These are phyloP conservation scores for Panicum hallii DNA, from an alignment of 202 grass and related monocot genomes.

Conservation along the genomic window DNA sequence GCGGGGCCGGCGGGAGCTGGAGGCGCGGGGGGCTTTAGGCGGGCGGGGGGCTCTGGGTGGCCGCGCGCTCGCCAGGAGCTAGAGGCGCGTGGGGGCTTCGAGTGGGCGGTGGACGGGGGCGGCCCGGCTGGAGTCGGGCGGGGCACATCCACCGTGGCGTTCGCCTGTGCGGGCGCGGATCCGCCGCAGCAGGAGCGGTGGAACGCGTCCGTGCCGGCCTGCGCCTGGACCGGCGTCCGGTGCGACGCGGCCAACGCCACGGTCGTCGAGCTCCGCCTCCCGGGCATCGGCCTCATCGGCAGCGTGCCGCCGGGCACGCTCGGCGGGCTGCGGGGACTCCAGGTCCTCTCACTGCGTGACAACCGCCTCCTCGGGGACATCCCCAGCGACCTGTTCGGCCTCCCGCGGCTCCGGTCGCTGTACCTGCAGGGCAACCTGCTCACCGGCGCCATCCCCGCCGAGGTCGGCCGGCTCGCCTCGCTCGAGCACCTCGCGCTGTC, in stretches of 20 bases:
- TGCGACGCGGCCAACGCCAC: conserved; percentile 63
- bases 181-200: conserved; percentile 56
- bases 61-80: too few relatives aligned
- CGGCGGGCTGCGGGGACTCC: conserved; percentile 43
- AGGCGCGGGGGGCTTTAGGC: too few relatives aligned
- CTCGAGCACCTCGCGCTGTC: conserved; percentile 73
- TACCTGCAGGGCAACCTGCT: conserved; percentile 71
- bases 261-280: conserved; percentile 66
- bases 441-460: conserved; percentile 52
- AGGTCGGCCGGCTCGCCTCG: conserved; percentile 33
- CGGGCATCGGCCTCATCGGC: conserved; percentile 74
- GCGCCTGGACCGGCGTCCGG: conserved; percentile 72
- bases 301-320: conserved; percentile 54
- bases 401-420: conserved; percentile 56
- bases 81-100: too few relatives aligned
- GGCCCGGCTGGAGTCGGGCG: too few relatives aligned
- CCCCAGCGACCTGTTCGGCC: conserved; percentile 61
- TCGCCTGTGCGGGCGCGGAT: conserved; percentile 11
- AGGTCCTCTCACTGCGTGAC: conserved; percentile 72
- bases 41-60: too few relatives aligned
- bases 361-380: conserved; percentile 72
- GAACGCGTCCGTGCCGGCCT: conserved; percentile 56
- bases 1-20: too few relatives aligned
- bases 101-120: too few relatives aligned
- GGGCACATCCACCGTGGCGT: not conserved